Evolutionary conservation across 2,329 filamentous ascomycete genomes (phyloP), one percentile per base, ranked within the genome.

Genomic region (Aspergillus piperis): DNA sequence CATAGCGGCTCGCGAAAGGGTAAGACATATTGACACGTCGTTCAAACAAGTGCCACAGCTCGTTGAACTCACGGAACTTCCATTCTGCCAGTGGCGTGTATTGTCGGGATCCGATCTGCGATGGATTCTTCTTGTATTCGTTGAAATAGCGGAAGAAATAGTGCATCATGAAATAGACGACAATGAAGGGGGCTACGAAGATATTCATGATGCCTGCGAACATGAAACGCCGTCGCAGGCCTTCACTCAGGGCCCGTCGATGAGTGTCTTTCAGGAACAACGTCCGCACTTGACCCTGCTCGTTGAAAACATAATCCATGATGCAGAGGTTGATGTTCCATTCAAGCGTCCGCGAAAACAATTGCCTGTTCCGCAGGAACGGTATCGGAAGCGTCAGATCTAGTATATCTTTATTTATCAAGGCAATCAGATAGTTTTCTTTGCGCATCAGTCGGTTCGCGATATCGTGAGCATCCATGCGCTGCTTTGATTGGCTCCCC

Each of bases 11-110:
- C 2, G 95, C 94, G 73, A 92, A 97, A 0, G 94, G 93, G 71
- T 95, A 92, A 0, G 95, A 96, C 90, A 98, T 96, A 65, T 96
- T 93, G 44, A 94, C 82, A 19, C 95, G 88, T 65, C 94, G 90
- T 62, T 92, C 86, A 70, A 98, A 99, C 2, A 98, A 83, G 75
- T 99, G 95, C 59, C 90, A 89, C 1, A 99, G 83, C 75, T 99
- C 95, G 70, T 99, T 99, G 83, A 98, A 99, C 74, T 98, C 94
- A 51, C 95, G 89, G 64, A 99, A 97, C 70, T 97, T 98, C 95
- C 95, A 99, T 73, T 96, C 90, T 0, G 95, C 95, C 54, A 96
- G 85, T 1, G 92, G 91, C 0, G 94, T 98, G 73, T 97, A 99
- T 66, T 92, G 89, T 42, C 95, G 88, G 15, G 92, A 89, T n/a